Percentiles rank a stretch among this genome's conserved stretches.
These are phyloP conservation scores for Erodium trifolium DNA, from an alignment of 441 rosid species.

Conservation along the genomic window DNA sequence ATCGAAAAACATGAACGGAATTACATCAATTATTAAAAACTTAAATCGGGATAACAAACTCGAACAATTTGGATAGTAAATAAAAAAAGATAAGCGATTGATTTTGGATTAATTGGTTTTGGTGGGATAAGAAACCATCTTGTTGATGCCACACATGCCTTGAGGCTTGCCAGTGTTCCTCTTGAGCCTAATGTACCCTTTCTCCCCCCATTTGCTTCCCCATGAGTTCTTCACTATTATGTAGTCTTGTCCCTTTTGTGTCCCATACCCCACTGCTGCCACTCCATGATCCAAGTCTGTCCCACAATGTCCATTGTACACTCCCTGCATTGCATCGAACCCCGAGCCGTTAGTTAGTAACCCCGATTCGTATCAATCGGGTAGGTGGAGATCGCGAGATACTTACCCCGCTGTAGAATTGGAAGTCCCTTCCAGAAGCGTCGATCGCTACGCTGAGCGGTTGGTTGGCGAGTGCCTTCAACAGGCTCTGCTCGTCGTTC, in stretches of 20 bases:
- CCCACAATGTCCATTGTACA: slow-evolving; percentile 75
- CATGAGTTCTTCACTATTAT: slow-evolving; percentile 84
- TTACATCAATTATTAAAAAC: too few relatives aligned
- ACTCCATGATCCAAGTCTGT: slow-evolving; percentile 78
- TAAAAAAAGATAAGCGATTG: neutral
- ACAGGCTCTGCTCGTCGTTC: slow-evolving; percentile 56
- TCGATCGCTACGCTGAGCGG: slow-evolving; percentile 92
- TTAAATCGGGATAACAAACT: too few relatives aligned
- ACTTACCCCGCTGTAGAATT: slow-evolving; percentile 88
- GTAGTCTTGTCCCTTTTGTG: slow-evolving; percentile 58
- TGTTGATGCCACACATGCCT: slow-evolving; percentile 83
- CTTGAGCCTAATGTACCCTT: slow-evolving; percentile 79
- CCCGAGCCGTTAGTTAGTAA: too few relatives aligned
- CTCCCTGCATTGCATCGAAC: slow-evolving; percentile 43
- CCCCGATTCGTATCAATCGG: too few relatives aligned
- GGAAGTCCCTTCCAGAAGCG: slow-evolving; percentile 89
- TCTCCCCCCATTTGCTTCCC: slow-evolving; percentile 49
- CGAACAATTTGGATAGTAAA: too few relatives aligned
- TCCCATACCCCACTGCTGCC: slow-evolving; percentile 86
- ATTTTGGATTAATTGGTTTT: neutral
- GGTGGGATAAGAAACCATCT: slow-evolving; percentile 43
- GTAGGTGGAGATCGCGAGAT: too few relatives aligned
- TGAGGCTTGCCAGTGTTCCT: slow-evolving; percentile 67
- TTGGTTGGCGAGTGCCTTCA: slow-evolving; percentile 79
- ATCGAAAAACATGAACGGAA: too few relatives aligned